Conservation (phyloP, 176 grass and related monocot genomes). For the Olyra latifolia region DNA sequence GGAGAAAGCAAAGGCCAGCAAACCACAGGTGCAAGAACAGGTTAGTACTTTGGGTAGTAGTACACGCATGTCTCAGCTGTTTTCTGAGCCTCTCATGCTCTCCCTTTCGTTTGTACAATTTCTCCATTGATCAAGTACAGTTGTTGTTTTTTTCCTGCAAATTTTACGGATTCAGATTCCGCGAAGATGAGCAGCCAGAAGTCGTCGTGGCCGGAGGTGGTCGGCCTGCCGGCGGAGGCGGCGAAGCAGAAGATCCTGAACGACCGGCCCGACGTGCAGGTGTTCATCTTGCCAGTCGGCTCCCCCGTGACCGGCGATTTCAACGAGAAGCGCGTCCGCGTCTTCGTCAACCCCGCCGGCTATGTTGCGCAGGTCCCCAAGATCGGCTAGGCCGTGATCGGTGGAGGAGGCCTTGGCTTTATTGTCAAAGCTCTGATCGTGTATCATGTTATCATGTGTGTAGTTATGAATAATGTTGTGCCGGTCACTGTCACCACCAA, state of each 20-base stretch:
- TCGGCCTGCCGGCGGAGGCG: neutral
- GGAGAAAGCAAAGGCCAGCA: neutral
- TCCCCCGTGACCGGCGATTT: neutral
- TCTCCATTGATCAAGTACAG: neutral
- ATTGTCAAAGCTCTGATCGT: neutral
- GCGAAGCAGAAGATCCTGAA: slow-evolving; percentile 30
- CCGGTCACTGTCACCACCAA: neutral
- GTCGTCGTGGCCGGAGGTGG: slow-evolving; percentile 35
- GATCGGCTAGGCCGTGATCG: slow-evolving; percentile 6
- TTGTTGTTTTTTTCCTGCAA: neutral
- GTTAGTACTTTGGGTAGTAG: no score
- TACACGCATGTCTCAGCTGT: no score
- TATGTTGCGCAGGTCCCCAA: neutral
- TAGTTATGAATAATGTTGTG: neutral
- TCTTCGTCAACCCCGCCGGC: neutral
- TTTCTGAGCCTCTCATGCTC: no score
- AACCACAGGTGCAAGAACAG: neutral
- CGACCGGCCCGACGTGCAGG: slow-evolving; percentile 21
- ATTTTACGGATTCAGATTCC: neutral
- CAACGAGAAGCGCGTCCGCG: slow-evolving; percentile 27
- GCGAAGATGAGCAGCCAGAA: neutral
- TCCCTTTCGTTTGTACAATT: no score
- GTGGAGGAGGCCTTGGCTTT: no score
- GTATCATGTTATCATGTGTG: neutral
- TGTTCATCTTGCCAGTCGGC: neutral